Percentiles rank a stretch among this genome's conserved stretches.
phyloP scores from a whole-genome alignment of 2,329 filamentous ascomycete genomes.

The Cryphonectria nitschkei region DNA sequence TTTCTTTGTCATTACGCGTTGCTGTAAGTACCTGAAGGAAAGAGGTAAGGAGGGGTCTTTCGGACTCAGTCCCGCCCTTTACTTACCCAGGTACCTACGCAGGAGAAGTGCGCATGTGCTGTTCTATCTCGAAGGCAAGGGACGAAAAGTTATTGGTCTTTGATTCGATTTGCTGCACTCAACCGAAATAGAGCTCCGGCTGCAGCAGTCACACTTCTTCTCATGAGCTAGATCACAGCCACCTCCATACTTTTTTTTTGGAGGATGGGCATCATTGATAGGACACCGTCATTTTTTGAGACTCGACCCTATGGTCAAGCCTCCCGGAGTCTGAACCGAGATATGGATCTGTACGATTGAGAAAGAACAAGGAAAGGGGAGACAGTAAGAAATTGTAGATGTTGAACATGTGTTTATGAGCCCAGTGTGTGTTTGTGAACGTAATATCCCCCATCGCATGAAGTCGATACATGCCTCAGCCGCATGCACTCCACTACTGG shows the following conservation, averaged over 20 bases:
- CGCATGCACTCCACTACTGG: slow-evolving; percentile 8
- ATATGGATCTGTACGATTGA: background rate
- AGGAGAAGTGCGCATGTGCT: background rate
- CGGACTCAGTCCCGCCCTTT: background rate
- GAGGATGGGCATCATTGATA: background rate
- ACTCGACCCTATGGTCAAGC: background rate
- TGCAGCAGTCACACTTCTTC: slow-evolving; percentile 1
- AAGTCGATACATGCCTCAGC: slow-evolving; percentile 9
- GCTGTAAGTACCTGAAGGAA: slow-evolving; percentile 5
- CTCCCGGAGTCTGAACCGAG: background rate
- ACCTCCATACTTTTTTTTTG: background rate
- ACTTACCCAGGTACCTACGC: slow-evolving; percentile 10
- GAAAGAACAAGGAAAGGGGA: background rate
- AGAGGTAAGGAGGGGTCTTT: slow-evolving; percentile 8
- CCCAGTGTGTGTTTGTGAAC: background rate
- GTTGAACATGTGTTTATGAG: background rate
- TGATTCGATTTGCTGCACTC: slow-evolving; percentile 8
- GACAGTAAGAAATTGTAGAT: background rate
- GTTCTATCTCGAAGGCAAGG: slow-evolving; percentile 10
- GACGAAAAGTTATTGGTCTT: slow-evolving; percentile 24
- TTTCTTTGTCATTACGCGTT: slow-evolving; percentile 7
- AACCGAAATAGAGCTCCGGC: slow-evolving; percentile 4
- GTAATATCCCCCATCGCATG: background rate
- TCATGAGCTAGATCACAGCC: slow-evolving; percentile 13
- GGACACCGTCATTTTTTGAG: background rate